A percentile compares a stretch with the other conserved stretches of the same genome.
Evolutionary conservation across 768 basidiomycete species (phyloP).

Genomic region (Melanogaster broomeanus): DNA sequence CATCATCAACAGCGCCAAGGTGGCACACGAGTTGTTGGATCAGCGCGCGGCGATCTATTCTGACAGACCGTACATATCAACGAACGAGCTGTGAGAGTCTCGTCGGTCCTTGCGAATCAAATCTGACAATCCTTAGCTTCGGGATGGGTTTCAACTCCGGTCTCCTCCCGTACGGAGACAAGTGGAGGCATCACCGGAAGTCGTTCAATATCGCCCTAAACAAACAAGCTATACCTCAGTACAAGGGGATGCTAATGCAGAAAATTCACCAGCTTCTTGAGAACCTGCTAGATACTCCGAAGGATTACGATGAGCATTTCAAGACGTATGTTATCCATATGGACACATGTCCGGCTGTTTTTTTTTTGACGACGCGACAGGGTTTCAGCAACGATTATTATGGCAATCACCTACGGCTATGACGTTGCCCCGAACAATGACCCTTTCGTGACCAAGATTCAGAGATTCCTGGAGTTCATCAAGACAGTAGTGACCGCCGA

Average conservation of each 20-base stretch:
- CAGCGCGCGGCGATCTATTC: slow-evolving; percentile 10
- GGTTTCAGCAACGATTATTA: slow-evolving; percentile 4
- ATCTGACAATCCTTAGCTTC: too few species aligned
- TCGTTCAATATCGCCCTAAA: too few species aligned
- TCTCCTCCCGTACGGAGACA: slow-evolving; percentile 18
- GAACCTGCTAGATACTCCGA: slow-evolving; percentile 2
- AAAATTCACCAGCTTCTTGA: slow-evolving; percentile 7
- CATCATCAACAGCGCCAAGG: slow-evolving; percentile 4
- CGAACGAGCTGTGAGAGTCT: slow-evolving; percentile 2
- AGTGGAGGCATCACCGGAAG: too few species aligned
- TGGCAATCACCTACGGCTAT: slow-evolving; percentile 12
- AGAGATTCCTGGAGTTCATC: slow-evolving; percentile 13
- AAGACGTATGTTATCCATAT: slow-evolving; percentile 13
- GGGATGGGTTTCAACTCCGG: too few species aligned
- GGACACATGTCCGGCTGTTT: not conserved
- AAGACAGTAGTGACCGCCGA: slow-evolving; percentile 18
- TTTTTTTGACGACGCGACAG: not conserved
- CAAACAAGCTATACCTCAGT: slow-evolving; percentile 3
- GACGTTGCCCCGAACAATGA: slow-evolving; percentile 25
- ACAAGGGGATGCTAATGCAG: slow-evolving; percentile 1
- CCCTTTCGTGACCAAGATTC: slow-evolving; percentile 24
- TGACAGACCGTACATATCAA: slow-evolving; percentile 5
- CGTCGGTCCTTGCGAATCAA: not conserved
- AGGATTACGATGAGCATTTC: slow-evolving; percentile 3
- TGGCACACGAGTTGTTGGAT: slow-evolving; percentile 8